Evolutionary conservation across 75 land plant species (phyloP), one percentile per base, ranked within the genome.

Genomic region (Cunninghamia lanceolata): DNA sequence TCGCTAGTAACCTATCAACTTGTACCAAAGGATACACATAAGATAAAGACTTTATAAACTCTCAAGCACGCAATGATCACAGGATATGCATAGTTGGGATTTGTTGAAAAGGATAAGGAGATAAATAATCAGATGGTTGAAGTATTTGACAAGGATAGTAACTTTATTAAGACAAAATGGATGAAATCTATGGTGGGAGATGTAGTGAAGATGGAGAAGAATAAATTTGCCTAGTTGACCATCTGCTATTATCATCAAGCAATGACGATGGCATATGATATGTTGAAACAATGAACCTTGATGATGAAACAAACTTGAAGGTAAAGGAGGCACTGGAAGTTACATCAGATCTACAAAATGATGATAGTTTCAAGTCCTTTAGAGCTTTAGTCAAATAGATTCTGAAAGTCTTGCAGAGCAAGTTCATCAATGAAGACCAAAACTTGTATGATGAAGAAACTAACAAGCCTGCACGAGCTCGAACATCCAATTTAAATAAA

Each of bases 401-500:
- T n/a, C 90, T 91, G 32, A 91, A 91, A 73, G 81, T 89, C 19
- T 32, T 89, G 71, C 95, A 94, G 88, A 88, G 91, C 30, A 84
- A 84, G 39, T 94, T 94, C 87, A 94, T 94, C 63, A 92, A 92
- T 83, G 85, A 88, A 39, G 95, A 94, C 45, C 52, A 86, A 1
- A 28, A 86, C 15, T 92, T 94, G 95, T 94, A 92, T 38, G 78
- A 94, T 85, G 89, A 83, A 40, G 94, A 91, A 30, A 87, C 92
- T 13, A 91, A 94, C 87, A 92, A 85, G 79, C 94, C 94, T 54
- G 93, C 95, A 35, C 94, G 82, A 46, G 95, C 95, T 19, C 94
- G 94, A 34, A 93, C 94, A 30, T 93, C 94, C 52, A 93, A 93
- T 85, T 88, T 93, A 79, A 93, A 91, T 66, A 94, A 94, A 83